These are phyloP conservation scores for Balansia obtecta DNA, from an alignment of 2,329 filamentous ascomycete genomes.

Conservation along the genomic window DNA sequence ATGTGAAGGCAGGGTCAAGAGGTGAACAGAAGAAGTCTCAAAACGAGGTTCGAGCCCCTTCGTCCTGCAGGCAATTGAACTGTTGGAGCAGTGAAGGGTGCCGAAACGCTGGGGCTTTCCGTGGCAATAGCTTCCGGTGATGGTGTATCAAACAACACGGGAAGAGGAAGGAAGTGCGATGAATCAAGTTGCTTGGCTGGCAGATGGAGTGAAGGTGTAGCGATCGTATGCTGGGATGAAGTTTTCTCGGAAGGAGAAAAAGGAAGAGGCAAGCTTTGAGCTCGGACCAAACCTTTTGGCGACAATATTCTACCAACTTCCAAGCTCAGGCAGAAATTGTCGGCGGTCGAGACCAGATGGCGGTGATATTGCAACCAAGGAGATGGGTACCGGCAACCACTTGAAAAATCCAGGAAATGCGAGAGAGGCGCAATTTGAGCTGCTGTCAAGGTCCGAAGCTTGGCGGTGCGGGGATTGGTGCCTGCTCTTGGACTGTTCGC, in stretches of 20 bases:
- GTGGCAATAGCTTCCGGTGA: conserved; percentile 4
- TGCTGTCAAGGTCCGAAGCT: not conserved
- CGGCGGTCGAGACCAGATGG: not conserved
- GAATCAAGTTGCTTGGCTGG: conserved; percentile 19
- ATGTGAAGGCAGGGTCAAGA: conserved; percentile 18
- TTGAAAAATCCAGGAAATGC: not conserved
- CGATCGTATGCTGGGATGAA: conserved; percentile 23
- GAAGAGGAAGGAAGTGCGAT: conserved; percentile 18
- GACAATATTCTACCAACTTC: not conserved
- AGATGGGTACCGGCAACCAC: not conserved
- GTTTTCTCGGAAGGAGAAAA: conserved; percentile 22
- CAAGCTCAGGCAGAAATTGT: not conserved
- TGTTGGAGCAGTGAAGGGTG: conserved; percentile 4
- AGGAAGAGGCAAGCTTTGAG: conserved; percentile 25
- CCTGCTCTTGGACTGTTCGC: not conserved
- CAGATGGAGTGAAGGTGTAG: conserved; percentile 20
- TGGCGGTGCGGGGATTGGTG: not conserved
- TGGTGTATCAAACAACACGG: conserved; percentile 11
- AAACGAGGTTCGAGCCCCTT: conserved; percentile 1
- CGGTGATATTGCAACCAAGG: not conserved
- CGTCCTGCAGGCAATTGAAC: conserved; percentile 12
- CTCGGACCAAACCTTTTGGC: conserved; percentile 21
- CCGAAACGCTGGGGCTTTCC: conserved; percentile 7
- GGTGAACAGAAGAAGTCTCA: conserved; percentile 13
- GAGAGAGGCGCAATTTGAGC: not conserved